Conservation (phyloP, 345 rosid genomes). For the Crucihimalaya himalaica region DNA sequence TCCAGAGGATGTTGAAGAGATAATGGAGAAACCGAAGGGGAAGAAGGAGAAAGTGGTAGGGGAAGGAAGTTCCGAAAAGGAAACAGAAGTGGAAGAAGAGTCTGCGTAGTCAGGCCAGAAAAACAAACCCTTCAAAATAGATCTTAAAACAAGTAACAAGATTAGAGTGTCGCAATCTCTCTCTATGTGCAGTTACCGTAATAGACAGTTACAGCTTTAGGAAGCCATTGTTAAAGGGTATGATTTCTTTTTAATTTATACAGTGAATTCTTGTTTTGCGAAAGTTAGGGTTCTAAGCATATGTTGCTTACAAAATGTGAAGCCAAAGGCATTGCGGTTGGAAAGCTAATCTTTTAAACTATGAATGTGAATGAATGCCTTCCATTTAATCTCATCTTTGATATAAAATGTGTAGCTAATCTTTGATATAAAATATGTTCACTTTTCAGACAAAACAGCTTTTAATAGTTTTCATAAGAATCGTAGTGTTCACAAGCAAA, state of each 20-base stretch:
- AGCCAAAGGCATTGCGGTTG: conserved; percentile 21
- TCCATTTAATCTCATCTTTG: neutral
- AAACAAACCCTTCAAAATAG: neutral
- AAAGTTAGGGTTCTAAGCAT: neutral
- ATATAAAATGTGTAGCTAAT: neutral
- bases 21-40: conserved; percentile 7
- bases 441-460: neutral
- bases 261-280: neutral
- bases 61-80: neutral
- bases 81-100: neutral
- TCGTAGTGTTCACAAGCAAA: neutral
- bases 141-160: neutral
- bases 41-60: neutral
- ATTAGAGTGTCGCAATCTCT: neutral
- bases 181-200: conserved; percentile 7
- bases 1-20: neutral
- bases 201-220: conserved; percentile 8
- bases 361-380: conserved; percentile 17
- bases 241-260: conserved; percentile 15
- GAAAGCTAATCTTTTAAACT: conserved; percentile 23
- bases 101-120: no score
- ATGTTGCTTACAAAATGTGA: conserved; percentile 19
- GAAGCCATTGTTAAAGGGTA: conserved; percentile 13
- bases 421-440: neutral
- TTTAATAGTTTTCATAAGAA: neutral